Evolutionary conservation across 495 filamentous ascomycete genomes (phyloP), one percentile per base, ranked within the genome.

Genomic region (Penicillium tannophilum): DNA sequence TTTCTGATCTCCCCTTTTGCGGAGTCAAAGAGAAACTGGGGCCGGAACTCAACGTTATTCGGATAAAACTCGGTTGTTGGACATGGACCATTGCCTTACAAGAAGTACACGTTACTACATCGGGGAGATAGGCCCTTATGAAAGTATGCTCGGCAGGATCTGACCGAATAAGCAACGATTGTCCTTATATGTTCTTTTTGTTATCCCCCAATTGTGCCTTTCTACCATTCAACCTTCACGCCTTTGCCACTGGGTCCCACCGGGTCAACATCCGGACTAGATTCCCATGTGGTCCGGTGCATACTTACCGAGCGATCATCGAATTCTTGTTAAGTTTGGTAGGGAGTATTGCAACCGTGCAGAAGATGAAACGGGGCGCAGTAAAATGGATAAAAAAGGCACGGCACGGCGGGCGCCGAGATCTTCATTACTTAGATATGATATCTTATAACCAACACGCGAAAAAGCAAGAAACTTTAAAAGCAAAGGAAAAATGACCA

Each of bases 201-300:
- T 28, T 23, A 23, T 23, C 20, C 20, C 20, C 20, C 28, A 28
- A 28, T 28, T 28, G 28, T 44, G 16, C 16, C 42, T 19, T 44
- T 44, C 42, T 19, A 19, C 14, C 16, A 7, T 8, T 20, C 42
- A 41, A 12, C 16, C 17, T 20, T 45, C 16, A 23, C 19, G 12
- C 3, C 43, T 46, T 46, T 46, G 49, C 31, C 59, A 61, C 62
- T 51, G 46, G 54, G 56, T 55, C 51, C 58, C 63, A 66, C 66
- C 66, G 65, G 67, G 57, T 33, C 64, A 62, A 30, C 46, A 68
- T 60, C 65, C 65, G 65, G 64, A 20, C 58, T 60, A 35, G 53
- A 56, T 33, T 64, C 56, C 68, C 68, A 71, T 71, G 68, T 71
- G 68, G 66, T 65, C 66, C 65, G 65, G 67, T 68, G 65, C 65